phyloP scores from a whole-genome alignment of 768 basidiomycete species.

The Termitomyces sp. region DNA sequence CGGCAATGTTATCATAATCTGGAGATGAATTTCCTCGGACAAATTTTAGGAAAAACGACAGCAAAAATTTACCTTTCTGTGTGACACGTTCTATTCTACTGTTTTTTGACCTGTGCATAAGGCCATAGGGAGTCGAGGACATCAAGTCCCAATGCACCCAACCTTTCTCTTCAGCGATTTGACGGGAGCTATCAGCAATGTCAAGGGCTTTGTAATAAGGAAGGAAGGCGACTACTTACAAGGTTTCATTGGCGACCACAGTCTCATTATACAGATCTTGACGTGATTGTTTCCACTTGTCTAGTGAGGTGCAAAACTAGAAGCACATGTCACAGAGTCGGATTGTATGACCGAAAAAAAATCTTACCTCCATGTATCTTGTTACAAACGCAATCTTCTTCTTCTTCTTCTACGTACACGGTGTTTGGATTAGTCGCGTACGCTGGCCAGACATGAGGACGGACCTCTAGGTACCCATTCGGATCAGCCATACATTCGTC shows the following conservation, averaged over 20 bases:
- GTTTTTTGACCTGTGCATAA: slow-evolving; percentile 31
- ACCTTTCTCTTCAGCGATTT: slow-evolving; percentile 31
- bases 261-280: neutral
- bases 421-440: neutral
- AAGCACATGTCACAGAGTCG: too few species aligned
- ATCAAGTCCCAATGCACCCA: slow-evolving; percentile 39
- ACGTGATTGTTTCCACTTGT: slow-evolving; percentile 7
- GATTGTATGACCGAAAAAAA: neutral
- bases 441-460: neutral
- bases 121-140: slow-evolving; percentile 31
- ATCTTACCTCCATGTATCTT: slow-evolving; percentile 12
- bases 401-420: slow-evolving; percentile 3
- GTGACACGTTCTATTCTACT: slow-evolving; percentile 33
- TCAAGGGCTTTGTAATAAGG: neutral
- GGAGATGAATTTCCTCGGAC: neutral
- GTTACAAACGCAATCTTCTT: slow-evolving; percentile 1
- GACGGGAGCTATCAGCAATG: slow-evolving; percentile 24
- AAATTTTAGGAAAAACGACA: neutral
- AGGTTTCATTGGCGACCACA: slow-evolving; percentile 10
- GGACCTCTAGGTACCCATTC: slow-evolving; percentile 5
- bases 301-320: slow-evolving; percentile 11
- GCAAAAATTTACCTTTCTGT: slow-evolving; percentile 25
- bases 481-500: neutral
- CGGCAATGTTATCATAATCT: slow-evolving; percentile 27
- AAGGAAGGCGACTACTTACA: slow-evolving; percentile 12